Evolutionary conservation across 164 flowering plant species (phyloP), one percentile per base, ranked within the genome.

Genomic region (Chloranthus sessilifolius): DNA sequence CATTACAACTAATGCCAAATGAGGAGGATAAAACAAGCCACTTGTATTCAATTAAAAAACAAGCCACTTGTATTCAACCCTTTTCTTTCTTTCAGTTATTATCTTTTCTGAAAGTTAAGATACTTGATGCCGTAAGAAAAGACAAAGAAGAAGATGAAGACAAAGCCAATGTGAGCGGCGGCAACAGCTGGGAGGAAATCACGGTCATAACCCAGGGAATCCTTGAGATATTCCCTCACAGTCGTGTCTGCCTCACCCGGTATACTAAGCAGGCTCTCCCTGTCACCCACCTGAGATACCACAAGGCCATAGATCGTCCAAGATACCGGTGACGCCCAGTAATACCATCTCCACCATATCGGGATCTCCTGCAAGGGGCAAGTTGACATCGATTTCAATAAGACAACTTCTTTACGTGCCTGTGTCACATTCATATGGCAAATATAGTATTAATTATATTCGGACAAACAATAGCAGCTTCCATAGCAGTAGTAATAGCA

Each of bases 281-380:
- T 25, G 40, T 67, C 54, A 7, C 71, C 67, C 1, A 67, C 48
- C 38, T 85, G 96, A 40, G 86, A 80, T 0, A 80, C 70, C 43
- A 85, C 60, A 21, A 85, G 60, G 21, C 96, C 96, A 30, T 82
- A 74, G 12, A 85, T 23, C 17, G 90, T 80, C 94, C 88, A 88
- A 0, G 88, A 63, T 50, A 82, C 72, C 0, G 96, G 94, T 27
- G 81, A 71, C n/a, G 51, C 74, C 88, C 90, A 88, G 65, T 80
- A 88, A 65, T 80, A 88, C 96, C 96, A 88, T 38, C 94, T 85
- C 88, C 90, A 88, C 94, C 94, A 85, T 11, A 81, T 48, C 2
- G 96, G 96, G 33, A 85, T 77, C 73, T 61, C 71, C 96, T 88
- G 81, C 74, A n/a, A n/a, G n/a, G n/a, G n/a, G n/a, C n/a, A n/a